These are phyloP conservation scores for Termitomyces sp. DNA, from an alignment of 768 basidiomycete species.

Conservation along the genomic window DNA sequence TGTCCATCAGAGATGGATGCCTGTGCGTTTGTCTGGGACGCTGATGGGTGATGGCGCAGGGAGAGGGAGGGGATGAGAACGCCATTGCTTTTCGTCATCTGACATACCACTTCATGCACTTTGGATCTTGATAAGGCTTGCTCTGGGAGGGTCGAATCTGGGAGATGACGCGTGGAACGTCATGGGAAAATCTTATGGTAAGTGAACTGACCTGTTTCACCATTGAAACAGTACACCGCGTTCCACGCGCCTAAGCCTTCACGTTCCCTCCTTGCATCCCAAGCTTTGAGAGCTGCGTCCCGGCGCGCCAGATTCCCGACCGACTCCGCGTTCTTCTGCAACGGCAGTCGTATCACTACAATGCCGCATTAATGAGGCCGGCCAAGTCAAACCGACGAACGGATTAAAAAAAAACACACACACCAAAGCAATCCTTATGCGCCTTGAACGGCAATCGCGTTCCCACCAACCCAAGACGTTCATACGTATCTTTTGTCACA, in stretches of 20 bases:
- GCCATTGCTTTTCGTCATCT: conserved; percentile 21
- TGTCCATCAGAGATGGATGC: neutral
- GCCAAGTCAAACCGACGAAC: conserved; percentile 1
- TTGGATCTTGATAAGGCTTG: conserved; percentile 13
- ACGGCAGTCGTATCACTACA: conserved; percentile 42
- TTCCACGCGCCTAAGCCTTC: conserved; percentile 35
- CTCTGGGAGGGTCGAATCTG: conserved; percentile 16
- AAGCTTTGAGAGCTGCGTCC: conserved; percentile 34
- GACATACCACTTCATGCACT: conserved; percentile 19
- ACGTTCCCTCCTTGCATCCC: conserved; percentile 41
- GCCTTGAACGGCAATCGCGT: conserved; percentile 46
- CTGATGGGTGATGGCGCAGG: conserved; percentile 22
- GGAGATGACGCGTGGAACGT: neutral
- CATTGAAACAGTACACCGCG: conserved; percentile 32
- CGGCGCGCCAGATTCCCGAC: conserved; percentile 30
- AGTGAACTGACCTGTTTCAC: conserved; percentile 6
- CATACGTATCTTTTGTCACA: conserved; percentile 52
- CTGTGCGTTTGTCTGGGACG: conserved; percentile 2
- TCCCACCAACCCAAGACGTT: conserved; percentile 56
- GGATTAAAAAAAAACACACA: conserved; percentile 13
- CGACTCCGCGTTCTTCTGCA: conserved; percentile 34
- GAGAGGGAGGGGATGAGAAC: conserved; percentile 35
- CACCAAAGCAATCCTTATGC: conserved; percentile 42
- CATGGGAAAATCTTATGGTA: neutral
- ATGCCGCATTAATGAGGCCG: conserved; percentile 1